Evolutionary conservation across 495 filamentous ascomycete species (phyloP).

Genomic region (Penicillium canescens): DNA sequence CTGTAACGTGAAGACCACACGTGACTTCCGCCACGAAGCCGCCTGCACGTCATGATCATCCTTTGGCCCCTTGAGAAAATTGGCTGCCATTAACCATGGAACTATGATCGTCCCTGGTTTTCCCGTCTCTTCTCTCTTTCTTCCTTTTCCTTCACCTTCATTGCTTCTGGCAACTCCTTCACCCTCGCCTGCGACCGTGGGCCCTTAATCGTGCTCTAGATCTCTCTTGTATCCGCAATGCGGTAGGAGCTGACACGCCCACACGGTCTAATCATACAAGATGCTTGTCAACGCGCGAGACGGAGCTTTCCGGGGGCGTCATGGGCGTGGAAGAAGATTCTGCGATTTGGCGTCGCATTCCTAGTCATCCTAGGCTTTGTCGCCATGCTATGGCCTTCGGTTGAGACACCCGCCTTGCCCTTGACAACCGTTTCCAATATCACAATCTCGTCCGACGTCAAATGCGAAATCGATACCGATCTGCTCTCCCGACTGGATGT

Average conservation of each 20-base stretch:
- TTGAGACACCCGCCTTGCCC: slow-evolving; percentile 14
- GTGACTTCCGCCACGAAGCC: neutral
- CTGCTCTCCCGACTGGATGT: slow-evolving; percentile 31
- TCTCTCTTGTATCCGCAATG: slow-evolving; percentile 22
- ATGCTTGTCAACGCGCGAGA: slow-evolving; percentile 34
- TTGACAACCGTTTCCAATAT: slow-evolving; percentile 32
- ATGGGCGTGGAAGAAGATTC: slow-evolving; percentile 38
- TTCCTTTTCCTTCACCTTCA: neutral
- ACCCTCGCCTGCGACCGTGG: slow-evolving; percentile 1
- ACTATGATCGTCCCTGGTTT: slow-evolving; percentile 20
- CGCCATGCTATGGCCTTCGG: slow-evolving; percentile 30
- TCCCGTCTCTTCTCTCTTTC: slow-evolving; percentile 6
- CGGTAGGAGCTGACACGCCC: slow-evolving; percentile 12
- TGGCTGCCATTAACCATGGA: slow-evolving; percentile 15
- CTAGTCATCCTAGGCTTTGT: slow-evolving; percentile 21
- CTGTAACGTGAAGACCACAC: neutral
- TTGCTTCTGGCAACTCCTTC: neutral
- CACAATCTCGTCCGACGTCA: slow-evolving; percentile 32
- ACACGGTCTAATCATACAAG: neutral
- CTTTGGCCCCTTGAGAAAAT: slow-evolving; percentile 8
- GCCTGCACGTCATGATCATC: slow-evolving; percentile 7
- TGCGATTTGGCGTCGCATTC: slow-evolving; percentile 25
- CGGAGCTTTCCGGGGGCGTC: slow-evolving; percentile 28
- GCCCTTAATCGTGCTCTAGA: slow-evolving; percentile 2
- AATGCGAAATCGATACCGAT: slow-evolving; percentile 36